Evolutionary conservation across 148 eudicot genomes (phyloP), one percentile per base, ranked within the genome.

Genomic region (Spergularia bocconei): DNA sequence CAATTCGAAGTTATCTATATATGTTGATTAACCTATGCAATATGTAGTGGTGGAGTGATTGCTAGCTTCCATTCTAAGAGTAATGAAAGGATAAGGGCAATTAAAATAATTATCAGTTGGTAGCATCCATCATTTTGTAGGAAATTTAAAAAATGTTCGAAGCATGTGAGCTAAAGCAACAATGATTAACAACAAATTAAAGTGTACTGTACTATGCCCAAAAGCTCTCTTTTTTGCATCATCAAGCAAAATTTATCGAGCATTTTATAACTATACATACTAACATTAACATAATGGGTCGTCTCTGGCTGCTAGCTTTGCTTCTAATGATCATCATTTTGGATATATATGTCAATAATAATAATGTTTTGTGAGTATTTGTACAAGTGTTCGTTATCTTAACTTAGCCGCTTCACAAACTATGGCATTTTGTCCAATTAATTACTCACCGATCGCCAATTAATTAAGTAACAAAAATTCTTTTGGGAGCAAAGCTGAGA

Each of bases 131-230:
- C 59, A 67, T 68, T 48, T 67, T 68, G 78, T 51, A 19, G 67
- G 15, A 66, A 64, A 52, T 63, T 39, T 56, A 12, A 25, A 14
- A 14, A 59, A 29, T 10, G 56, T 55, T 29, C n/a, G 23, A 14
- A 76, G 78, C 65, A 75, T 66, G 72, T 67, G 71, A 41, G 21
- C 54, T 57, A 57, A 75, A 75, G 71, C 71, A 75, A 75, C 20
- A 54, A 75, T 21, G 41, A 69, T 14, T 13, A 19, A 53, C 59
- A 47, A 54, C 29, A 23, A 60, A 41, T 39, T 44, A 50, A 33
- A 29, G 61, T 21, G 17, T 51, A 52, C 57, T 62, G 23, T 17
- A 11, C n/a, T 25, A 55, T 21, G n/a, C 47, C 55, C 16, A 50
- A 62, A 61, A 21, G 21, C 14, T 73, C 36, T 29, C 36, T 59